A percentile compares a stretch with the other conserved stretches of the same genome.
Evolutionary conservation across 2,329 filamentous ascomycete species (phyloP).

Genomic region (Colletotrichum falcatum): DNA sequence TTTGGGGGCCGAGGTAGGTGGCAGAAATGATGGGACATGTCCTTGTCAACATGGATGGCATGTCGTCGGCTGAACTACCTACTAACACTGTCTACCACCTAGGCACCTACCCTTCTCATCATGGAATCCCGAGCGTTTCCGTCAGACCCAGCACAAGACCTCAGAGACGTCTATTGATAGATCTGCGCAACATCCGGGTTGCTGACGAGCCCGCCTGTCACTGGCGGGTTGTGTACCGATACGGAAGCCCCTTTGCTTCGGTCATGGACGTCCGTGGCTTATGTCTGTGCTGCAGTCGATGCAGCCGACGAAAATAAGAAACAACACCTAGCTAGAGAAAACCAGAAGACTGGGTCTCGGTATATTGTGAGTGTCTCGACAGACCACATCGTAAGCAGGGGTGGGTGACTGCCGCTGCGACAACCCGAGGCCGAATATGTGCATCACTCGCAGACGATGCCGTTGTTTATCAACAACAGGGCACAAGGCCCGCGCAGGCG

Average conservation of each 20-base stretch:
- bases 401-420: not conserved
- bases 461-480: conserved; percentile 20
- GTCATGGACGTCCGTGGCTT: not conserved
- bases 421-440: not conserved
- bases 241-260: not conserved
- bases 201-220: not conserved
- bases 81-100: too few species aligned
- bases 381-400: not conserved
- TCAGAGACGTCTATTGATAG: not conserved
- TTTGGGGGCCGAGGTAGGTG: not conserved
- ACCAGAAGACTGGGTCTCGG: not conserved
- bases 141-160: conserved; percentile 16
- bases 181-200: not conserved
- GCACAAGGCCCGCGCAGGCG: not conserved
- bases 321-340: not conserved
- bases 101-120: too few species aligned
- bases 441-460: not conserved
- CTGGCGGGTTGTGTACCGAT: too few species aligned
- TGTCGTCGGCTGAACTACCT: not conserved
- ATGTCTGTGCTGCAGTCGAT: not conserved
- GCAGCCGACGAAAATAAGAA: not conserved
- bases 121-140: conserved; percentile 8
- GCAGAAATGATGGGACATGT: not conserved
- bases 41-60: not conserved
- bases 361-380: not conserved